These are phyloP conservation scores for Camellia japonica DNA, from an alignment of 148 eudicot genomes.

Conservation along the genomic window DNA sequence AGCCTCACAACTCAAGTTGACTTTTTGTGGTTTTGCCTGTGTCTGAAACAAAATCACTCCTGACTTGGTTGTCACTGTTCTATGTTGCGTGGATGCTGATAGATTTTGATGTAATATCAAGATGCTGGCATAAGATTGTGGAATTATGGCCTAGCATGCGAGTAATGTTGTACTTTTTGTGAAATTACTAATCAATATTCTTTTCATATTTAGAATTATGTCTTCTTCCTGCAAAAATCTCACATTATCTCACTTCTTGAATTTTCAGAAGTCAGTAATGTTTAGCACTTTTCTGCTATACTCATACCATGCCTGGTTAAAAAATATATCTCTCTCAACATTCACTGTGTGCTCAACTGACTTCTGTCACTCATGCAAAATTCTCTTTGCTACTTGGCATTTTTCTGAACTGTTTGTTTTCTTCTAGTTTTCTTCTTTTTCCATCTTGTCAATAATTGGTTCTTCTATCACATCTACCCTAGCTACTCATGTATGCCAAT, in stretches of 20 bases:
- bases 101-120: no score
- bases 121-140: no score
- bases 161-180: no score
- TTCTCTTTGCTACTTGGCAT: background rate
- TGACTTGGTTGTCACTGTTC: background rate
- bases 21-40: background rate
- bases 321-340: background rate
- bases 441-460: background rate
- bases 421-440: background rate
- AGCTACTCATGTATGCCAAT: background rate
- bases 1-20: slow-evolving; percentile 8
- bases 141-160: no score
- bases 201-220: background rate
- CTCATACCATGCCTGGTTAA: background rate
- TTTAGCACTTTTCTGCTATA: background rate
- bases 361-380: background rate
- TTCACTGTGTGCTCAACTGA: background rate
- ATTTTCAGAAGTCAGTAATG: background rate
- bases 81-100: background rate
- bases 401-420: background rate
- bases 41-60: background rate
- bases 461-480: slow-evolving; percentile 2
- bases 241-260: background rate
- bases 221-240: background rate
- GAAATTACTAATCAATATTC: background rate